Evolutionary conservation across 2,329 filamentous ascomycete genomes (phyloP).

Genomic region (Macrophomina phaseolina): DNA sequence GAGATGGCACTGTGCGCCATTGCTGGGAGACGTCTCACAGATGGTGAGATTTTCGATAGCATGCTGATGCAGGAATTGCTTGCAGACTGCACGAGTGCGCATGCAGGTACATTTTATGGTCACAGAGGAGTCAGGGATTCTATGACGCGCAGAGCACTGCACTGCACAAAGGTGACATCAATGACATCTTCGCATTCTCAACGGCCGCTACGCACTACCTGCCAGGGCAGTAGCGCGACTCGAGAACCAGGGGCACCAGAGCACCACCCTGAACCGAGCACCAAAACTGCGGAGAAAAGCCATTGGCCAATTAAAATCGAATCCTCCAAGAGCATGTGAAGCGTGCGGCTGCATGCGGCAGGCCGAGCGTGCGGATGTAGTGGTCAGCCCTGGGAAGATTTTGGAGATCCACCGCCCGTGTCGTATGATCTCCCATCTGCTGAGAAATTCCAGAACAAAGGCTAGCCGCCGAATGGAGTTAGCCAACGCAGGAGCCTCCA

Average conservation of each 20-base stretch:
- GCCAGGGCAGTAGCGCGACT: not conserved
- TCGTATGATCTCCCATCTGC: constrained; percentile 8
- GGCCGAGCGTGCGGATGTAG: not conserved
- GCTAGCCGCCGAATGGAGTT: constrained; percentile 14
- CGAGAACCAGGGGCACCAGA: not conserved
- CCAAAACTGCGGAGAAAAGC: not conserved
- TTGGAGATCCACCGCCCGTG: constrained; percentile 5
- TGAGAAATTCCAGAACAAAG: constrained; percentile 17
- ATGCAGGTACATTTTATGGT: not conserved
- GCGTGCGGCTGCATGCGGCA: not conserved
- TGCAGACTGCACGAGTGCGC: not conserved
- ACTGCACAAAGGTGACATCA: not conserved
- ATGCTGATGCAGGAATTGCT: not conserved
- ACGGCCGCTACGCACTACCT: not conserved
- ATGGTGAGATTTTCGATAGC: not conserved
- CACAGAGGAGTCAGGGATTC: not conserved
- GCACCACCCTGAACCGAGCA: constrained; percentile 4
- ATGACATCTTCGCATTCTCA: constrained; percentile 1
- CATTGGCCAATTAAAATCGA: constrained; percentile 2
- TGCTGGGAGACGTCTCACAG: not conserved
- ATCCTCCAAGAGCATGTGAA: not conserved
- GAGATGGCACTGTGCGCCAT: constrained; percentile 8
- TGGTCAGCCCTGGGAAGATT: constrained; percentile 8
- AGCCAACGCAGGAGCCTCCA: constrained; percentile 19
- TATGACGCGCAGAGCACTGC: not conserved